Evolutionary conservation across 257 asterid genomes (phyloP), one percentile per base, ranked within the genome.

Genomic region (Fraxinus excelsior): DNA sequence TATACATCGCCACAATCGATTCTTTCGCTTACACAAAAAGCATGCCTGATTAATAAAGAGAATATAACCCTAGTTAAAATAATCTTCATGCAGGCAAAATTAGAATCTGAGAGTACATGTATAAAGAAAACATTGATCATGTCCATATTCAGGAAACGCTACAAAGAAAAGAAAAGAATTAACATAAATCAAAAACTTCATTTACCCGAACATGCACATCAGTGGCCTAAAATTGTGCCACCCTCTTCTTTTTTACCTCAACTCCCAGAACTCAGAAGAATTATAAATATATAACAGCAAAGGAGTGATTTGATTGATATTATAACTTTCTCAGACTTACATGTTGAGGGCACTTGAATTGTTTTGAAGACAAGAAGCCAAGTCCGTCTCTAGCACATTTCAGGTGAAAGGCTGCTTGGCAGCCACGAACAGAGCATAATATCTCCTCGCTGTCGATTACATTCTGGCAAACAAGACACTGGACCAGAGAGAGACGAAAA

Each of bases 281-380:
- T 28, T 29, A 34, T 10, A 32, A 32, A 29, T 46, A 29, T 46
- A 70, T 44, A 37, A 67, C 34, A 40, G 73, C 18, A 56, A 46
- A 35, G 2, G 19, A 23, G 5, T 62, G 18, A 56, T 77, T 25
- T 68, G 28, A 23, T 46, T 60, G 68, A 76, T n/a, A 34, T 60
- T 35, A 40, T 23, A 29, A 40, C 42, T 25, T 44, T 70, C 72
- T 74, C 67, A 74, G 76, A 85, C 95, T 90, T 87, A 94, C 98
- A 88, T 94, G 99, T 56, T 88, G 97, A 60, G 97, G 97, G 82
- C 99, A 94, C 88, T 89, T 94, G 80, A 92, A 91, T 38, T 77
- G 85, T 85, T 89, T 90, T 37, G 87, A 76, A 79, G 91, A 86
- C 77, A 89, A 87, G 73, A 87, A 86, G 23, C 86, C 84, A 40